These are phyloP conservation scores for Myriosclerotinia duriaeana DNA, from an alignment of 2,329 filamentous ascomycete species.

Conservation along the genomic window DNA sequence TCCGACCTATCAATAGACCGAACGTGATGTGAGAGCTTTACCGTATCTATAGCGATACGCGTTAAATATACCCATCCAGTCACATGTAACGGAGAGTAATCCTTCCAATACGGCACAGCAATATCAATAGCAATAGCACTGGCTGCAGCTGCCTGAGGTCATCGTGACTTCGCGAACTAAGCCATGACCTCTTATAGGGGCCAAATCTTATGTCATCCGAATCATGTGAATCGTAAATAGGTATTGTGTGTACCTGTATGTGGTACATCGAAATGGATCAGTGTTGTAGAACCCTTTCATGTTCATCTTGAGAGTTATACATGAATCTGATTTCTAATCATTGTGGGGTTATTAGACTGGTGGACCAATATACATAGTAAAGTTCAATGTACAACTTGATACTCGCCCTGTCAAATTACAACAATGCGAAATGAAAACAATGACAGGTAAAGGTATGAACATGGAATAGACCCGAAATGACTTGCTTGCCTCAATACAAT, in stretches of 20 bases:
- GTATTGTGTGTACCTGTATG: not conserved
- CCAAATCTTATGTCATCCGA: not conserved
- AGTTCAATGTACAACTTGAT: not conserved
- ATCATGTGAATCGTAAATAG: not conserved
- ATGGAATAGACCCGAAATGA: not conserved
- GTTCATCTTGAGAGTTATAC: not conserved
- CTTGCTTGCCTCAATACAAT: not conserved
- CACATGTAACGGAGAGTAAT: not conserved
- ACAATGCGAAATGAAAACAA: not conserved
- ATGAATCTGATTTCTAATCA: not conserved
- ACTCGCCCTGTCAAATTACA: not conserved
- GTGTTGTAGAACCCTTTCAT: not conserved
- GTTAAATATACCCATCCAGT: not conserved
- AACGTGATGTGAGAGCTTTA: not conserved
- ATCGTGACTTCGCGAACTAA: not conserved
- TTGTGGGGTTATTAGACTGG: not conserved
- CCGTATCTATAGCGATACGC: not conserved
- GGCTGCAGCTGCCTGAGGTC: not conserved
- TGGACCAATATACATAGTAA: not conserved
- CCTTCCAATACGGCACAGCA: conserved; percentile 8
- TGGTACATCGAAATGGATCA: too few species aligned
- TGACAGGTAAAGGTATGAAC: not conserved
- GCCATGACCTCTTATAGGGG: not conserved
- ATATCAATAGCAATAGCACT: not conserved
- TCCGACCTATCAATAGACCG: not conserved